These are phyloP conservation scores for Bigelowiella natans DNA, from an alignment of 78 protist species.

Conservation along the genomic window DNA sequence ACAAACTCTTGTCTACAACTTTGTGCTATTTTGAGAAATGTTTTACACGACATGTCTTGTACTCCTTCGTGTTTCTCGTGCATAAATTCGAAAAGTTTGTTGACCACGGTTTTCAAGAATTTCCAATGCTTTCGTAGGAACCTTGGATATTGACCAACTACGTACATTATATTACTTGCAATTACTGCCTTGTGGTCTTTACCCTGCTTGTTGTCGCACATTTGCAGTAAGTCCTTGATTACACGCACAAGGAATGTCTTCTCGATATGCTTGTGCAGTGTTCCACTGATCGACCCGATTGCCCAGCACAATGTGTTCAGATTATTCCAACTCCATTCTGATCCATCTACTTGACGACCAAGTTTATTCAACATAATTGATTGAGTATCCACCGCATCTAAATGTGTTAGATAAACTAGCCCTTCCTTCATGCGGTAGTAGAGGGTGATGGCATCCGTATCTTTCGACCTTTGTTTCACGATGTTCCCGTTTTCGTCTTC, in stretches of 20 bases:
- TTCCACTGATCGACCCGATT: constrained; percentile 94
- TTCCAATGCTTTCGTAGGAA: constrained; percentile 89
- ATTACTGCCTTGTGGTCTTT: constrained; percentile 96
- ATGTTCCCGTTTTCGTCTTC: constrained; percentile 91
- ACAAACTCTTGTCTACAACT: constrained; percentile 81
- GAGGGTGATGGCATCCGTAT: constrained; percentile 62
- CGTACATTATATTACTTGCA: constrained; percentile 97
- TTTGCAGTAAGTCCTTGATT: constrained; percentile 82
- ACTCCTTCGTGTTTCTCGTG: constrained; percentile 96
- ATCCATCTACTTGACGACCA: constrained; percentile 15
- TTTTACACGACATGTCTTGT: constrained; percentile 99
- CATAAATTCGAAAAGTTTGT: constrained; percentile 97
- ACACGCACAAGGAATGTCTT: constrained; percentile 93
- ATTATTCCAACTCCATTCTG: constrained; percentile 58
- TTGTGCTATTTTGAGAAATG: constrained; percentile 93
- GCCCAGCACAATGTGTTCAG: constrained; percentile 98
- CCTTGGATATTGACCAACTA: constrained; percentile 98
- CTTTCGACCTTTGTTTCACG: constrained; percentile 74
- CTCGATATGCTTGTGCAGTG: constrained; percentile 79
- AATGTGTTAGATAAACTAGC: constrained; percentile 76
- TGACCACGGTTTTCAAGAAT: constrained; percentile 80
- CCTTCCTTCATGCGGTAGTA: constrained; percentile 64
- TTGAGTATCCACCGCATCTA: constrained; percentile 81
- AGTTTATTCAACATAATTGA: constrained; percentile 70
- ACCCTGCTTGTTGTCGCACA: constrained; percentile 78